phyloP scores from a whole-genome alignment of 2,329 filamentous ascomycete genomes.

The Ceratocystis alfenasii region DNA sequence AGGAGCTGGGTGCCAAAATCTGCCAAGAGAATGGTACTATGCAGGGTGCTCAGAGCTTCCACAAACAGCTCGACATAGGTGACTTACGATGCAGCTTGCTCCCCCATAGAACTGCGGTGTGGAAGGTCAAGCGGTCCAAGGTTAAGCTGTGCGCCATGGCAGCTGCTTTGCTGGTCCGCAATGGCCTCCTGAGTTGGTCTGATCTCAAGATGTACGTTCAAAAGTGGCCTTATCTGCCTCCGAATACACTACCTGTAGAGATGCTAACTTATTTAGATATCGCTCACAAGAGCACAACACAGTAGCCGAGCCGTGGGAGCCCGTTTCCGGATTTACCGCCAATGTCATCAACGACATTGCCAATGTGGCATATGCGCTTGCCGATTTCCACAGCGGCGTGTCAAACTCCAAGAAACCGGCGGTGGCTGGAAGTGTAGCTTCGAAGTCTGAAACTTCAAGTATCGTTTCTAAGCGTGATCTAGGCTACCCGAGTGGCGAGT shows the following conservation, averaged over 20 bases:
- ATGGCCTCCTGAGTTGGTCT: constrained; percentile 52
- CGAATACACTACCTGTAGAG: constrained; percentile 32
- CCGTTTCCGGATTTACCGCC: constrained; percentile 62
- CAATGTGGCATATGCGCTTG: constrained; percentile 68
- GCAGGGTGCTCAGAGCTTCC: constrained; percentile 55
- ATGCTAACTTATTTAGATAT: constrained; percentile 28
- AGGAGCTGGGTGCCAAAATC: constrained; percentile 51
- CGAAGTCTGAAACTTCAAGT: not conserved
- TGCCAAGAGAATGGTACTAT: constrained; percentile 53
- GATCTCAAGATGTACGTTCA: constrained; percentile 51
- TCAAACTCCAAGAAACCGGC: constrained; percentile 13
- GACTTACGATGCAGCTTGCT: constrained; percentile 57
- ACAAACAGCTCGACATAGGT: constrained; percentile 55
- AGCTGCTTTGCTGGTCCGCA: constrained; percentile 54
- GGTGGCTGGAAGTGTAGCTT: not conserved
- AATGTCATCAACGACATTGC: constrained; percentile 75
- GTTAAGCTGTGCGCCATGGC: constrained; percentile 60
- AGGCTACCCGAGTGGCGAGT: not conserved
- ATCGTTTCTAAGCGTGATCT: not conserved
- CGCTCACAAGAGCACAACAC: constrained; percentile 57
- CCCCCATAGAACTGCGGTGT: constrained; percentile 58
- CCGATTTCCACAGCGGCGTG: constrained; percentile 49
- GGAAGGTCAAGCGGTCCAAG: constrained; percentile 55
- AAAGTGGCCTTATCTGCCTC: not conserved
- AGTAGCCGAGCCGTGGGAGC: constrained; percentile 66